Base-by-base conservation (phyloP, 768 basidiomycete species). In the Lactifluus subvellereus region DNA sequence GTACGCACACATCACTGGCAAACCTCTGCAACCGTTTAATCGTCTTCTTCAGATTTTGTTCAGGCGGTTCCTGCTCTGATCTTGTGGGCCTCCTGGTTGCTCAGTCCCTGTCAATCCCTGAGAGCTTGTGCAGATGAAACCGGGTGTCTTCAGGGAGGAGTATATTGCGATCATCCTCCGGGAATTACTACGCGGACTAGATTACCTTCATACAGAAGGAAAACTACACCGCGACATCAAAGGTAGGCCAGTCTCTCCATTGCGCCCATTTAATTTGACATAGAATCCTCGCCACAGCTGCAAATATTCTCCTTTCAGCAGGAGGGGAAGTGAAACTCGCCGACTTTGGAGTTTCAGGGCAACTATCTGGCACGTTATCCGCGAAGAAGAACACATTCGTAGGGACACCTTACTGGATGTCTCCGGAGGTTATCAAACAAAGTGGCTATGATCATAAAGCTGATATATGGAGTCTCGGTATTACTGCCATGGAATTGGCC, bases 141-240 rank as follows among this genome's bases (percentile, higher is more conserved):
- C 96, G 2, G 97, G 97, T 13, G 90, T 94, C 3, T 98, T 99
- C 75, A 82, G 92, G 66, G 97, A 99, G 78, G 97, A 99, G 71
- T 98, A 99, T 71, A 98, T 99, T 67, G 97, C 96, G 7, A 98
- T 98, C 72, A 90, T 99, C 69, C 84, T 93, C 51, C 84, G 91
- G 53, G 97, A 99, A 75, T 81, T 99, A 11, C 80, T 98, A 43
- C 85, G 84, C 48, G 97, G 97, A 43, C 79, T 99, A 52, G 95
- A 98, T 57, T 99, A 99, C 74, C 83, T 99, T 54, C 97, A 99
- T 71, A 84, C 83, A 10, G 95, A 98, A 74, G 94, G 94, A 20
- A 99, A 98, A 74, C 83, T 99, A 57, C 97, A 99, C 72, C 85
- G 97, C n/a, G 97, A 99, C 75, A 98, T 99, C 72, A 99, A 99